Evolutionary conservation across 1,284 basidiomycete species (phyloP).

Genomic region (Pascua sp.): DNA sequence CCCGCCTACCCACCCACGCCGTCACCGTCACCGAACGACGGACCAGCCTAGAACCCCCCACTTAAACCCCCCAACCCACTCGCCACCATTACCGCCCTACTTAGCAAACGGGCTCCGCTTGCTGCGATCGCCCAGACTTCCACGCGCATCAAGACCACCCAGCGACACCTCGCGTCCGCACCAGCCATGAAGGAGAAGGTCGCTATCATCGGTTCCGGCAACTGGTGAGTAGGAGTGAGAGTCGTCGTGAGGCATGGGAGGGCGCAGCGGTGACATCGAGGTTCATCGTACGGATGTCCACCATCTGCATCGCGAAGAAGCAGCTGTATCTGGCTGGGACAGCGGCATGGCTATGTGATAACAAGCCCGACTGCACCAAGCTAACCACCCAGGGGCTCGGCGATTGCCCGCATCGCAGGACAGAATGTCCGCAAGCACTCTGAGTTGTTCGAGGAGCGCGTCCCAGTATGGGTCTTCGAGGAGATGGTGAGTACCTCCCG

Average conservation of each 20-base stretch:
- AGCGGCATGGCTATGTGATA: too few relatives aligned
- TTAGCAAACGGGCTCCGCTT: too few relatives aligned
- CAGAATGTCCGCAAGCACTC: constrained; percentile 51
- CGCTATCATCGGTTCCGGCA: constrained; percentile 56
- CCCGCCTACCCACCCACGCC: too few relatives aligned
- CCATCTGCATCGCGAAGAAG: not conserved
- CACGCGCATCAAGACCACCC: too few relatives aligned
- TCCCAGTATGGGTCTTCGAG: constrained; percentile 56
- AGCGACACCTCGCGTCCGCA: too few relatives aligned
- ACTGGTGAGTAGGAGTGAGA: constrained; percentile 36
- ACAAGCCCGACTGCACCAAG: not conserved
- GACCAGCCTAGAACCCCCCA: too few relatives aligned
- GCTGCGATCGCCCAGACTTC: too few relatives aligned
- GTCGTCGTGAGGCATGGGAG: too few relatives aligned
- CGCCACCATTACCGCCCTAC: too few relatives aligned
- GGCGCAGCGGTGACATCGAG: not conserved
- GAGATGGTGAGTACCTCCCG: constrained; percentile 48
- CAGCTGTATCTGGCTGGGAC: not conserved
- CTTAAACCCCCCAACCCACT: too few relatives aligned
- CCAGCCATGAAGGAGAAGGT: constrained; percentile 52
- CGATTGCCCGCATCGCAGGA: constrained; percentile 56
- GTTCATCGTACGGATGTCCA: not conserved
- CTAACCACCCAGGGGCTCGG: constrained; percentile 52
- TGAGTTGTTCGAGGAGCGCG: constrained; percentile 50
- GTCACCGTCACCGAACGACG: too few relatives aligned